Evolutionary conservation across 805 yeast genomes (phyloP).

Genomic region (Cyberlindnera saturnus): DNA sequence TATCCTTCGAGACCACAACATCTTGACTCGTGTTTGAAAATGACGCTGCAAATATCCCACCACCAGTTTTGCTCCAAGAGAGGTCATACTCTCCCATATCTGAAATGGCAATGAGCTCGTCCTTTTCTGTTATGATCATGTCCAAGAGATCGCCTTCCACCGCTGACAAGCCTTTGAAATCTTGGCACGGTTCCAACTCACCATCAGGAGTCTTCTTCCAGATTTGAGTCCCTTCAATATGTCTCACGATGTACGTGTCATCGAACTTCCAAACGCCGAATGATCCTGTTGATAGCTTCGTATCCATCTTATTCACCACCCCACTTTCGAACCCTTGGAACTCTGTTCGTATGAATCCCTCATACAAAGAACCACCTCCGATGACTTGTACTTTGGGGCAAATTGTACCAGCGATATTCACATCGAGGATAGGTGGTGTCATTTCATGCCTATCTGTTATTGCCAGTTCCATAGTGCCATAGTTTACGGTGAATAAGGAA

Average conservation of each 20-base stretch:
- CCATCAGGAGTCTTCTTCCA: background rate
- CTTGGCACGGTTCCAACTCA: background rate
- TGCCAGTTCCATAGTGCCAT: background rate
- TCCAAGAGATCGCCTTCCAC: slow-evolving; percentile 16
- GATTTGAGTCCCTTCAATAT: slow-evolving; percentile 5
- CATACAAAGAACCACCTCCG: slow-evolving; percentile 17
- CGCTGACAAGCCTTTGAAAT: slow-evolving; percentile 5
- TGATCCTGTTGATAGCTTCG: slow-evolving; percentile 1
- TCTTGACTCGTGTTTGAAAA: background rate
- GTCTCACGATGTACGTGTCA: slow-evolving; percentile 5
- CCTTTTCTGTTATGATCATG: slow-evolving; percentile 1
- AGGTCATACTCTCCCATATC: slow-evolving; percentile 16
- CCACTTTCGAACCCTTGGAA: slow-evolving; percentile 14
- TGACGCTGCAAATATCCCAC: background rate
- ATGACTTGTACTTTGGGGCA: slow-evolving; percentile 19
- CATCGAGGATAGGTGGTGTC: slow-evolving; percentile 19
- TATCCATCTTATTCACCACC: background rate
- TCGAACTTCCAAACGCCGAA: slow-evolving; percentile 14
- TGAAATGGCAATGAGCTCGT: slow-evolving; percentile 5
- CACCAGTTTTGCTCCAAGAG: no score
- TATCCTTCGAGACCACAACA: background rate
- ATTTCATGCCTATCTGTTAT: background rate
- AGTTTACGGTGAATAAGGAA: slow-evolving; percentile 3
- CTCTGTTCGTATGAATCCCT: slow-evolving; percentile 19
- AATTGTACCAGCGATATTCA: slow-evolving; percentile 15